phyloP scores from a whole-genome alignment of 306 rosid genomes.

The Gynostemma pentaphyllum region DNA sequence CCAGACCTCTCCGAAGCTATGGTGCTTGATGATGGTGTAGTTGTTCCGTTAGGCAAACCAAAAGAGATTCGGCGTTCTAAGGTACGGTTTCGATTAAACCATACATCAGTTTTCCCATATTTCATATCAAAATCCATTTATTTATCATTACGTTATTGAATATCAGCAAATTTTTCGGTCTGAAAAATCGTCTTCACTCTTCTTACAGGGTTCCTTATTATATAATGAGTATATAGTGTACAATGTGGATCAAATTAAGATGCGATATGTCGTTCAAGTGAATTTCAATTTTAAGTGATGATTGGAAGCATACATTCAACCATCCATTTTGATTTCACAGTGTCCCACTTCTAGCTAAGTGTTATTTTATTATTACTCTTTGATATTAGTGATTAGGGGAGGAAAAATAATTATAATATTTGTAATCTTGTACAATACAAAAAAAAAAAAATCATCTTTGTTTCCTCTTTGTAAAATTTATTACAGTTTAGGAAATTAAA shows the following conservation, averaged over 20 bases:
- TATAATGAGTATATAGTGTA: conserved; percentile 92
- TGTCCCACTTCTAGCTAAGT: not conserved
- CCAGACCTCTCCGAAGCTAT: conserved; percentile 58
- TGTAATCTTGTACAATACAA: not conserved
- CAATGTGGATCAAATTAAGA: conserved; percentile 71
- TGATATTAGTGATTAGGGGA: not conserved
- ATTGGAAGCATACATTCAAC: conserved; percentile 3
- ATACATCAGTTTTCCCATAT: not conserved
- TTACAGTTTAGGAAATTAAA: not conserved
- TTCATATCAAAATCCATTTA: not conserved
- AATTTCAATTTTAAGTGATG: conserved; percentile 45
- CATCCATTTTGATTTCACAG: not conserved
- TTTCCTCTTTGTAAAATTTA: not conserved
- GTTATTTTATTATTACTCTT: not conserved
- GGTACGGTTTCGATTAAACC: conserved; percentile 22
- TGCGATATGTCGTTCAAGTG: conserved; percentile 75
- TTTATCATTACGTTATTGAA: not conserved
- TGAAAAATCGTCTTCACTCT: not conserved
- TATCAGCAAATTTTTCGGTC: not conserved
- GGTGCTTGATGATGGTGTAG: conserved; percentile 49
- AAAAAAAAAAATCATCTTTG: not conserved
- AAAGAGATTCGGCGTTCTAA: conserved; percentile 10
- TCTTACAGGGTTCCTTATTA: conserved; percentile 49
- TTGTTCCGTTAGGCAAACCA: conserved; percentile 69
- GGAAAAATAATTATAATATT: not conserved